phyloP scores from a whole-genome alignment of 2,329 filamentous ascomycete species.

The Huntiella abstrusa region DNA sequence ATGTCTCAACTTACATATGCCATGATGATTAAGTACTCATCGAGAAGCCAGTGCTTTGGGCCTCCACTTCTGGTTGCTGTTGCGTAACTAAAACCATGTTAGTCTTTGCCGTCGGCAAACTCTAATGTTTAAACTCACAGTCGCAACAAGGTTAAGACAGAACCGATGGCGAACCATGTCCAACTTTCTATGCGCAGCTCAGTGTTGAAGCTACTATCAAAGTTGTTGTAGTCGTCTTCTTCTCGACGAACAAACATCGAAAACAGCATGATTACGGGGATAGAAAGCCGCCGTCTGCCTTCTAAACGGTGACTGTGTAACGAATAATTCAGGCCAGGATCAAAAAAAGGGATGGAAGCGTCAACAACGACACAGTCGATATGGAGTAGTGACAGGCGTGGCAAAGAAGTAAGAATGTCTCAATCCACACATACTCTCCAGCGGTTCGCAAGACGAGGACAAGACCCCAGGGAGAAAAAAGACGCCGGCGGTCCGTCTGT shows the following conservation, averaged over 20 bases:
- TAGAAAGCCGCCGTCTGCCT: too few species aligned
- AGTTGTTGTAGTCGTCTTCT: conserved; percentile 7
- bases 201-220: conserved; percentile 7
- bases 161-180: conserved; percentile 9
- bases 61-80: conserved; percentile 9
- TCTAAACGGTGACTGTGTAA: too few species aligned
- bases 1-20: conserved; percentile 8
- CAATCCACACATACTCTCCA: too few species aligned
- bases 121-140: conserved; percentile 5
- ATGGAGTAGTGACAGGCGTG: too few species aligned
- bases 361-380: too few species aligned
- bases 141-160: conserved; percentile 6
- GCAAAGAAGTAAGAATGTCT: too few species aligned
- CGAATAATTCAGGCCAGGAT: too few species aligned
- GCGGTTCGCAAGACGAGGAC: too few species aligned
- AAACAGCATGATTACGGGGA: neutral
- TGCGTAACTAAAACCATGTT: conserved; percentile 4
- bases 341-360: too few species aligned
- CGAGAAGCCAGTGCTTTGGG: conserved; percentile 10
- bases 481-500: too few species aligned
- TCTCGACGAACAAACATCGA: conserved; percentile 1
- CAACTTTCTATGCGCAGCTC: conserved; percentile 7
- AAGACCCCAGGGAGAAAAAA: too few species aligned
- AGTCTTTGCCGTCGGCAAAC: neutral
- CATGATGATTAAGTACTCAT: conserved; percentile 8